Base-by-base conservation (phyloP, 805 yeast species). In the Saturnispora sekii region DNA sequence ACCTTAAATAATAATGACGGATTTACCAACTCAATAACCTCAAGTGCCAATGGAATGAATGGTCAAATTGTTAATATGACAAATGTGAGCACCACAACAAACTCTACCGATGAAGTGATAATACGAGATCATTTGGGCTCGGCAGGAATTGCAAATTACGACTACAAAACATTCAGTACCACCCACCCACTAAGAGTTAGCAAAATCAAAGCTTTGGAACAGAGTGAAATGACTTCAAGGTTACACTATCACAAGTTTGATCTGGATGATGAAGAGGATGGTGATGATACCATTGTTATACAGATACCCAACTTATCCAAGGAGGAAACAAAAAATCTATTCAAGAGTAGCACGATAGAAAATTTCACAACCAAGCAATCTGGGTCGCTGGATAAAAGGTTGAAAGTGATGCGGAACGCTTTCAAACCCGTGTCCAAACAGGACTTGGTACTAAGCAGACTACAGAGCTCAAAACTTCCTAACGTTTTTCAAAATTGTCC, bases 151-250 rank as follows among this genome's bases (percentile, higher is more conserved):
- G 53, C 55, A 38, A 62, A 62, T 36, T 64, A 61, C 44, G 67
- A 64, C 36, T 65, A 64, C 42, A 57, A 59, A 45, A 60, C 63
- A 7, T 65, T 65, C 48, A 56, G 62, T 44, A 54, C 65, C 1
- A 54, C 45, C 2, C 64, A 62, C 40, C 66, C 66, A 16, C 41
- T 65, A 34, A 43, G 68, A 41, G 32, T 57, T 11, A 59, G 65
- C 16, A 65, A 64, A 48, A 53, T 65, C 3, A 53, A 59, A 38
- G 68, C 67, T 5, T 56, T 64, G 47, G 68, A 65, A 45, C 66
- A 64, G 41, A 61, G 65, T 5, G 69, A 65, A 42, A 47, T 58
- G 46, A 61, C 68, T 4, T 46, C 64, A 8, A 57, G 53, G 37
- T 42, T 57, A 38, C 59, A 51, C 43, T 64, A 62, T 46, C 53